A percentile compares a stretch with the other conserved stretches of the same genome.
Evolutionary conservation across 140 eudicot species (phyloP).

Genomic region (Ambrosia hybrid): DNA sequence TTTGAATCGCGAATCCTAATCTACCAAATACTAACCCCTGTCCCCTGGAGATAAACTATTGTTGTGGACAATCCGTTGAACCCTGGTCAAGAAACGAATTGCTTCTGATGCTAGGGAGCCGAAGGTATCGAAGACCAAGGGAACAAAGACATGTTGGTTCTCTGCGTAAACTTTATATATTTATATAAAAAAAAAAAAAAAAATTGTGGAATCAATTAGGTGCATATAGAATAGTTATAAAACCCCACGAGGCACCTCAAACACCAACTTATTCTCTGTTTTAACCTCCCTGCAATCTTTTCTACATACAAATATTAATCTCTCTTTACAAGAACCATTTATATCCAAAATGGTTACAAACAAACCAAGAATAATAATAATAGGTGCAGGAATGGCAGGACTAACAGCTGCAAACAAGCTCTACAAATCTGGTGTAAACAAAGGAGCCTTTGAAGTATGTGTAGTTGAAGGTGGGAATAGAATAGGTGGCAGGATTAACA

Average conservation of each 20-base stretch:
- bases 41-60: too few relatives aligned
- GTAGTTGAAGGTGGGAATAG: slow-evolving; percentile 86
- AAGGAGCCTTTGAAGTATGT: slow-evolving; percentile 63
- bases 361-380: slow-evolving; percentile 77
- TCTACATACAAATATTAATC: not conserved
- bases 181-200: slow-evolving; percentile 8
- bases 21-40: too few relatives aligned
- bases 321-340: not conserved
- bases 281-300: not conserved
- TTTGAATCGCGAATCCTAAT: too few relatives aligned
- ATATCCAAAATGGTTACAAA: slow-evolving; percentile 56
- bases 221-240: slow-evolving; percentile 15
- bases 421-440: slow-evolving; percentile 44
- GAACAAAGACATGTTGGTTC: too few relatives aligned
- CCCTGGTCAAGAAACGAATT: too few relatives aligned
- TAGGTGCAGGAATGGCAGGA: slow-evolving; percentile 99
- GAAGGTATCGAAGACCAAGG: too few relatives aligned
- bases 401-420: slow-evolving; percentile 92
- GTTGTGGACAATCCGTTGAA: too few relatives aligned
- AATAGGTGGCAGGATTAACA: slow-evolving; percentile 81
- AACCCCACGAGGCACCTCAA: slow-evolving; percentile 8
- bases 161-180: not conserved
- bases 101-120: too few relatives aligned
- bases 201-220: slow-evolving; percentile 8
- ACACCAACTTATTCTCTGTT: not conserved